These are phyloP conservation scores for Talaromyces borbonicus DNA, from an alignment of 495 filamentous ascomycete species.

Conservation along the genomic window DNA sequence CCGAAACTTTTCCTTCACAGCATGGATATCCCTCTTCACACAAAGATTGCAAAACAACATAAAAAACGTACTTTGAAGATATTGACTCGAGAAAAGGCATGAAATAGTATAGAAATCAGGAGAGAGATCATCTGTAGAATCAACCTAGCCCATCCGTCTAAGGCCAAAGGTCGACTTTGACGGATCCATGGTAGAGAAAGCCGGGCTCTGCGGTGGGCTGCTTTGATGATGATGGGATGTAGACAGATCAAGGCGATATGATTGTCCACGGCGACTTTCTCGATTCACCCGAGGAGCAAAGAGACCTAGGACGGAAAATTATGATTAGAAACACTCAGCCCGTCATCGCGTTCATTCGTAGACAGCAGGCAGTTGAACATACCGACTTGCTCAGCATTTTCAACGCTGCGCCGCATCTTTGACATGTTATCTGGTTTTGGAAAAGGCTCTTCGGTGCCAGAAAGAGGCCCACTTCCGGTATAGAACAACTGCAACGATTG, in stretches of 20 bases:
- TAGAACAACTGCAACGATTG: conserved; percentile 34
- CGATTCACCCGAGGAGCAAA: conserved; percentile 66
- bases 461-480: conserved; percentile 30
- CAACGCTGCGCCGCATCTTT: conserved; percentile 74
- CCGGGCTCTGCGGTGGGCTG: not conserved
- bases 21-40: too few species aligned
- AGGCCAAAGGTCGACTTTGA: not conserved
- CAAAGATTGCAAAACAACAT: too few species aligned
- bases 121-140: too few species aligned
- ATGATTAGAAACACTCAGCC: too few species aligned
- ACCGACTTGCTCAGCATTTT: conserved; percentile 82
- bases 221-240: not conserved
- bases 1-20: too few species aligned
- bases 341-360: too few species aligned
- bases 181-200: not conserved
- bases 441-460: conserved; percentile 57
- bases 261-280: conserved; percentile 63
- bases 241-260: not conserved
- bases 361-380: too few species aligned
- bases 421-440: conserved; percentile 71
- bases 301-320: conserved; percentile 40
- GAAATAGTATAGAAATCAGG: too few species aligned
- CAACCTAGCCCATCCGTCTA: not conserved
- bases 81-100: too few species aligned
- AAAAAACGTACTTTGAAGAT: too few species aligned